Evolutionary conservation across 805 yeast species (phyloP).

Genomic region (Torulaspora gathmanii): DNA sequence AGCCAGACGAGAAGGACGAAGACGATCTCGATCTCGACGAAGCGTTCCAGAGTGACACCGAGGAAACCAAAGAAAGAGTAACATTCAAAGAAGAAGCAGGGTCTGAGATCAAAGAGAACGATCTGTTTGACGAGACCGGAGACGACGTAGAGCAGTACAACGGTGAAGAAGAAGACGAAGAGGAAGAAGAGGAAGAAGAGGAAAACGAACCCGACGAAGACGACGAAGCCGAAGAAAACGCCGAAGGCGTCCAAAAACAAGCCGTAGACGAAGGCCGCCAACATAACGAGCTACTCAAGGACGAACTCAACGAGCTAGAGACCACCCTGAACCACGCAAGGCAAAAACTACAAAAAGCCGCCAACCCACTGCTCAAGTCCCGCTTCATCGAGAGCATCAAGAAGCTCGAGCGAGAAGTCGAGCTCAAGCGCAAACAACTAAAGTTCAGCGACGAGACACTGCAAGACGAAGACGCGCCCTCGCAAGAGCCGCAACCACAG

Average conservation of each 20-base stretch:
- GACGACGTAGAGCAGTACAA: conserved; percentile 36
- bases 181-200: conserved; percentile 43
- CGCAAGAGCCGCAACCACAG: conserved; percentile 22
- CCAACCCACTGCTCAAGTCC: conserved; percentile 79
- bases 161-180: conserved; percentile 36
- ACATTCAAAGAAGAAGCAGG: conserved; percentile 19
- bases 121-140: conserved; percentile 34
- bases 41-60: conserved; percentile 44
- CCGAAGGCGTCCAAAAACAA: conserved; percentile 46
- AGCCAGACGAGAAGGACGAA: conserved; percentile 37
- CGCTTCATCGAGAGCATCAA: conserved; percentile 78
- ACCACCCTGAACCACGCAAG: conserved; percentile 70
- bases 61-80: conserved; percentile 24
- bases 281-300: conserved; percentile 70
- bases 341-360: conserved; percentile 64
- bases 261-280: conserved; percentile 55
- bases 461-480: conserved; percentile 22
- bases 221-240: conserved; percentile 47
- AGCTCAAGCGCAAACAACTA: conserved; percentile 68
- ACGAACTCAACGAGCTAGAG: conserved; percentile 81
- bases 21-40: conserved; percentile 56
- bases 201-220: conserved; percentile 44
- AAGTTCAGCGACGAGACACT: conserved; percentile 35
- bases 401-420: conserved; percentile 75
- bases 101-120: conserved; percentile 19